Evolutionary conservation across 176 grass and related monocot species (phyloP).

Genomic region (Rhynchospora breviuscula): DNA sequence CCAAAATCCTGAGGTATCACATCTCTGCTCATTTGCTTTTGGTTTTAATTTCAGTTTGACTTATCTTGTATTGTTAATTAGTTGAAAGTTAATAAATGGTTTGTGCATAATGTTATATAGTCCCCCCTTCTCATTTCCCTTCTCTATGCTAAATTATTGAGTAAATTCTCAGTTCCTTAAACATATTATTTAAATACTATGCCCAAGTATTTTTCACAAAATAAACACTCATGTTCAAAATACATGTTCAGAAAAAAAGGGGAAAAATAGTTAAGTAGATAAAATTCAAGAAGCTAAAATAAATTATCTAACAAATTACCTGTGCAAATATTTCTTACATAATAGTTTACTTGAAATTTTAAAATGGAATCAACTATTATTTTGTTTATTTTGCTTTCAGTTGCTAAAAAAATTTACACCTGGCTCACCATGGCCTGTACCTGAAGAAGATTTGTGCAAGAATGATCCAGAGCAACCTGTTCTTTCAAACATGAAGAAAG

Average conservation of each 20-base stretch:
- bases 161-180: neutral
- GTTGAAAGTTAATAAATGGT: neutral
- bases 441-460: conserved; percentile 4
- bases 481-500: neutral
- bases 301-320: neutral
- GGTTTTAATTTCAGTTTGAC: neutral
- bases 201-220: no score
- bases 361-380: neutral
- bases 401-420: conserved; percentile 29
- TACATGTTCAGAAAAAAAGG: no score
- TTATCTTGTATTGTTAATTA: neutral
- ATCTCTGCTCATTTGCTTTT: neutral
- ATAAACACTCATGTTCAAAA: no score
- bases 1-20: conserved; percentile 26
- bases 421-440: conserved; percentile 28
- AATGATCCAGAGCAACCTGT: neutral
- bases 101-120: neutral
- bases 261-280: no score
- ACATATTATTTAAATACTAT: no score
- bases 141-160: neutral
- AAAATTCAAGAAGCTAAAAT: no score
- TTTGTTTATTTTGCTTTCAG: conserved; percentile 21
- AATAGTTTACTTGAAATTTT: neutral
- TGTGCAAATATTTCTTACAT: neutral
- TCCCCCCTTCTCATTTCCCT: neutral